phyloP scores from a whole-genome alignment of 108 stramenopile species.

The Skeletonema menzelii region DNA sequence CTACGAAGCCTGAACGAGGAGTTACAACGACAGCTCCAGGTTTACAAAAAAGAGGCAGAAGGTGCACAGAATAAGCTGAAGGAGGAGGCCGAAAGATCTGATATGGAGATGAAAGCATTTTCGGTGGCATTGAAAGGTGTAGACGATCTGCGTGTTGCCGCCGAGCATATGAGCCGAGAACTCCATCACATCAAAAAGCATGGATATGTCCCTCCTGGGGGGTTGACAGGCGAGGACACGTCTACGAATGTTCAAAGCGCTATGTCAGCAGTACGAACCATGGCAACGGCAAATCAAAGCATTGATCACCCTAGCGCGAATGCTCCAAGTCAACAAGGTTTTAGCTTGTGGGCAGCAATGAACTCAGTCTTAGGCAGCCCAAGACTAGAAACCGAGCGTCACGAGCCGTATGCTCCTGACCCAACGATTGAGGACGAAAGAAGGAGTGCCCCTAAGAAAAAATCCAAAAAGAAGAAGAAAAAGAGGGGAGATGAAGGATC shows the following conservation, averaged over 20 bases:
- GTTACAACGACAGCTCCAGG: slow-evolving; percentile 31
- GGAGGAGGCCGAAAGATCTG: slow-evolving; percentile 44
- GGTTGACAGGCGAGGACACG: slow-evolving; percentile 37
- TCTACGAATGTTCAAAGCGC: slow-evolving; percentile 28
- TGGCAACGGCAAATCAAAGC: slow-evolving; percentile 46
- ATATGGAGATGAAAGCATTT: slow-evolving; percentile 56
- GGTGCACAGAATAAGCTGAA: slow-evolving; percentile 22
- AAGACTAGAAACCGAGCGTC: not conserved
- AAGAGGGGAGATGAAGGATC: not conserved
- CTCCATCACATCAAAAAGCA: slow-evolving; percentile 41
- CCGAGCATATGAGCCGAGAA: slow-evolving; percentile 49
- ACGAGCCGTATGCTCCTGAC: not conserved
- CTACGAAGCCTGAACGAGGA: slow-evolving; percentile 37
- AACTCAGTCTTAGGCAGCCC: slow-evolving; percentile 29
- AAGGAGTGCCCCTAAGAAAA: not conserved
- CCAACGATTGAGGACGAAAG: not conserved
- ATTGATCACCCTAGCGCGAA: slow-evolving; percentile 27
- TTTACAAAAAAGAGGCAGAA: slow-evolving; percentile 36
- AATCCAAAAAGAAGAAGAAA: not conserved
- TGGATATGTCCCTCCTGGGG: slow-evolving; percentile 42
- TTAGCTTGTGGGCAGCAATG: slow-evolving; percentile 42
- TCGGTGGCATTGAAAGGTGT: slow-evolving; percentile 51
- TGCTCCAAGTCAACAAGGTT: slow-evolving; percentile 6
- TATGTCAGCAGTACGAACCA: slow-evolving; percentile 37
- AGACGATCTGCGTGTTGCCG: slow-evolving; percentile 44